phyloP scores from a whole-genome alignment of 371 early-diverging fungal species.

The Circinella umbellata region DNA sequence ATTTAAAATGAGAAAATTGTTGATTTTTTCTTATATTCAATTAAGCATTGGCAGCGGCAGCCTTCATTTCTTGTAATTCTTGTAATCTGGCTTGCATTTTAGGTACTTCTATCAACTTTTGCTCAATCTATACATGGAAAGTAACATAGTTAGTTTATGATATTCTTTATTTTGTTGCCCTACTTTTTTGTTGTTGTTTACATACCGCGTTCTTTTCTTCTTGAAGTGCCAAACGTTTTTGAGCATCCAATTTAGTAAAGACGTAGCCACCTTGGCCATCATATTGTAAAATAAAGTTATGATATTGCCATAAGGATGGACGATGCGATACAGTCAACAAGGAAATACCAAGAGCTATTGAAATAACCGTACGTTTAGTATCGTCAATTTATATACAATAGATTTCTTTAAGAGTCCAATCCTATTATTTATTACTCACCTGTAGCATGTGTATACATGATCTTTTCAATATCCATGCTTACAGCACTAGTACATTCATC shows the following conservation, averaged over 20 bases:
- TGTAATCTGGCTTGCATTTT: constrained; percentile 72
- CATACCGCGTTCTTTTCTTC: constrained; percentile 68
- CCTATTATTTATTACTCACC: constrained; percentile 30
- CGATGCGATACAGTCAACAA: constrained; percentile 90
- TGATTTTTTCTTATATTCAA: neutral
- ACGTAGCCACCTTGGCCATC: constrained; percentile 91
- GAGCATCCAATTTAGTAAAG: constrained; percentile 87
- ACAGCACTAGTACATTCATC: constrained; percentile 95
- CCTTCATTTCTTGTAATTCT: constrained; percentile 51
- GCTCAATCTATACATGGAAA: constrained; percentile 58
- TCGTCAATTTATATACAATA: too few species aligned
- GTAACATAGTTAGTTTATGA: too few species aligned
- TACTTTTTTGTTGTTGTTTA: constrained; percentile 11
- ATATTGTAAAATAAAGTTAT: constrained; percentile 83
- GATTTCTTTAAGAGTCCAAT: too few species aligned
- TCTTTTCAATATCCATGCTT: constrained; percentile 86
- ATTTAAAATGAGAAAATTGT: neutral
- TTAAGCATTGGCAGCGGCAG: constrained; percentile 13
- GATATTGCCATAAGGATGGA: constrained; percentile 87
- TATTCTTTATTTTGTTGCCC: neutral
- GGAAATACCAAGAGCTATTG: constrained; percentile 75
- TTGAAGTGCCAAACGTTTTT: constrained; percentile 82
- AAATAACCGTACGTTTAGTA: too few species aligned
- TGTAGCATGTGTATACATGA: constrained; percentile 90
- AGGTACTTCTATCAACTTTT: constrained; percentile 72